Conservation (phyloP, 2,329 filamentous ascomycete genomes). For the Pyricularia grisea region DNA sequence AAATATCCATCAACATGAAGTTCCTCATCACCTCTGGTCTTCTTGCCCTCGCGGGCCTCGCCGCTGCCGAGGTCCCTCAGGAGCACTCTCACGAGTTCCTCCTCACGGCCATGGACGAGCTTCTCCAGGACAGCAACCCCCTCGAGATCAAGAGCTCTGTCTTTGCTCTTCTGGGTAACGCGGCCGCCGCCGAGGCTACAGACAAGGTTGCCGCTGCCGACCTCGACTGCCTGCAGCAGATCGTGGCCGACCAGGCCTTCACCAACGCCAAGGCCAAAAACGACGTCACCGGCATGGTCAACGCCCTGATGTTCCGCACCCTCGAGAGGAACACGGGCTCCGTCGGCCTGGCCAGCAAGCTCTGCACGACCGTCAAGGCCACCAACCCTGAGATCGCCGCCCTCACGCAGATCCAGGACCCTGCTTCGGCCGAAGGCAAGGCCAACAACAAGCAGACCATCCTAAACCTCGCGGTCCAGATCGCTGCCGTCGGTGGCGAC, state of each 20-base stretch:
- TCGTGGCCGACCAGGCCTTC: constrained; percentile 49
- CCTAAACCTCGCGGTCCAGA: constrained; percentile 48
- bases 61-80: constrained; percentile 36
- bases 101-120: constrained; percentile 24
- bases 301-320: constrained; percentile 42
- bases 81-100: constrained; percentile 39
- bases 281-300: constrained; percentile 40
- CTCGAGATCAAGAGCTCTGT: constrained; percentile 34
- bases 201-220: constrained; percentile 21
- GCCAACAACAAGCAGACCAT: constrained; percentile 49
- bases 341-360: constrained; percentile 46
- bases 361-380: constrained; percentile 40
- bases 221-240: constrained; percentile 50
- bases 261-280: constrained; percentile 48
- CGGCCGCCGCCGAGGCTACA: constrained; percentile 22
- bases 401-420: constrained; percentile 58
- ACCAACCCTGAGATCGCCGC: constrained; percentile 58
- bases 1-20: constrained; percentile 19
- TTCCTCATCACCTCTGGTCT: constrained; percentile 17
- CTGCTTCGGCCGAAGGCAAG: constrained; percentile 44
- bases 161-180: constrained; percentile 40
- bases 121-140: constrained; percentile 37
- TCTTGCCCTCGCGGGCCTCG: constrained; percentile 18
- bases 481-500: constrained; percentile 52
- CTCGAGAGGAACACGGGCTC: constrained; percentile 51